A percentile compares a stretch with the other conserved stretches of the same genome.
Conservation (phyloP, 352 stramenopile species). For the Hyphochytrium catenoides region DNA sequence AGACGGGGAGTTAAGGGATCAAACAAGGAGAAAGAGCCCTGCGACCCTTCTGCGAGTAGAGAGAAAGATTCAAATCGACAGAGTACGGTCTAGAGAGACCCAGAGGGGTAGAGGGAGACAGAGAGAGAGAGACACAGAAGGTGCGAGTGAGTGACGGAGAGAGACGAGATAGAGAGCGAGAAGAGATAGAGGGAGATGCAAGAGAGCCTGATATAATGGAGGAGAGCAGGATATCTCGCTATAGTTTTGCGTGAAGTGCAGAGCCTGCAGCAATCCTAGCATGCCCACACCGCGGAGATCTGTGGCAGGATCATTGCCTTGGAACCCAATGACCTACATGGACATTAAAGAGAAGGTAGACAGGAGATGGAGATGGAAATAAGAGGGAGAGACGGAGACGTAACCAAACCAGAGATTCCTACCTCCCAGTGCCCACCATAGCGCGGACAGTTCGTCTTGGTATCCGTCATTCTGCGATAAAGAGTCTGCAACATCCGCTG, state of each 20-base stretch:
- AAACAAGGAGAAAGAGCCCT: neutral
- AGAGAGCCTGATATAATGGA: constrained; percentile 2
- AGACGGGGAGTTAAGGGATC: neutral
- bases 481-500: constrained; percentile 31
- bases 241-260: constrained; percentile 40
- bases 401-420: too few relatives aligned
- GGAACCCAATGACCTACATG: constrained; percentile 68
- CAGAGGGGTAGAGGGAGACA: constrained; percentile 13
- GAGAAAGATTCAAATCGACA: too few relatives aligned
- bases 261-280: constrained; percentile 52
- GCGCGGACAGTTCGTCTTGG: neutral
- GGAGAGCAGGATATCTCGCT: constrained; percentile 10
- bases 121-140: constrained; percentile 13
- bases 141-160: constrained; percentile 8
- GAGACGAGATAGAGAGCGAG: neutral
- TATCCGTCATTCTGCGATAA: constrained; percentile 17
- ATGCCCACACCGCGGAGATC: constrained; percentile 59
- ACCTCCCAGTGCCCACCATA: constrained; percentile 6
- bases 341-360: constrained; percentile 29
- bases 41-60: too few relatives aligned
- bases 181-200: neutral
- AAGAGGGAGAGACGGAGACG: too few relatives aligned
- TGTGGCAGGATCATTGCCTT: constrained; percentile 55
- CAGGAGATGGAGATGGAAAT: too few relatives aligned
- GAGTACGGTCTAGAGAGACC: too few relatives aligned